Evolutionary conservation across 2,329 filamentous ascomycete species (phyloP).

Genomic region (Colletotrichum camelliae): DNA sequence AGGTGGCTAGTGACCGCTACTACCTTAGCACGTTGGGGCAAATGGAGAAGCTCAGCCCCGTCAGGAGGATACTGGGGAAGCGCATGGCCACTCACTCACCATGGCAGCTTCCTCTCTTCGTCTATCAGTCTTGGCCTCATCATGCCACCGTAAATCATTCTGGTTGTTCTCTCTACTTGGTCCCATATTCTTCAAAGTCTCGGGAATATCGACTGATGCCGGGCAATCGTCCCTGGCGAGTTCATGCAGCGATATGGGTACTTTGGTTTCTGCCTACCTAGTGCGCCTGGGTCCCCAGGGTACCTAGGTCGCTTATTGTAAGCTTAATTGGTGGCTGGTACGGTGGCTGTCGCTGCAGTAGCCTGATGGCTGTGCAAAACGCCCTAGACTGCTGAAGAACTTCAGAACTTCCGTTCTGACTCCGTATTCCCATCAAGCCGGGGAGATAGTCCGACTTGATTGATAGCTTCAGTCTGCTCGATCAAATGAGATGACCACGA

Average conservation of each 20-base stretch:
- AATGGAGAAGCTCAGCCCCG: background rate
- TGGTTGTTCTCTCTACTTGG: background rate
- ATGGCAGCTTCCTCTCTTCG: no score
- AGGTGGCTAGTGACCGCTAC: background rate
- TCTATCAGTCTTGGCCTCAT: no score
- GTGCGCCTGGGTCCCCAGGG: background rate
- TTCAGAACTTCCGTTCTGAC: background rate
- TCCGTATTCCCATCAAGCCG: background rate
- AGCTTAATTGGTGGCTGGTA: slow-evolving; percentile 3
- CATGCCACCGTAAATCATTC: no score
- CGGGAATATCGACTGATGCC: background rate
- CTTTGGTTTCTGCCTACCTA: background rate
- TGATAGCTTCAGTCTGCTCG: background rate
- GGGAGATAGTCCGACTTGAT: background rate
- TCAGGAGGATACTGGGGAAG: background rate
- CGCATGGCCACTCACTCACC: no score
- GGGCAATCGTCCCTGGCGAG: background rate
- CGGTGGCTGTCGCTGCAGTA: background rate
- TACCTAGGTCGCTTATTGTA: background rate
- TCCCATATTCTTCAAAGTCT: background rate
- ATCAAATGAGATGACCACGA: background rate
- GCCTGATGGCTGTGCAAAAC: background rate
- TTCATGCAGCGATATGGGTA: background rate
- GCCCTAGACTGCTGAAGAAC: background rate
- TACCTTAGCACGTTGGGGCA: background rate